Conservation (phyloP, 2,329 filamentous ascomycete genomes). For the Exserohilum turcica region DNA sequence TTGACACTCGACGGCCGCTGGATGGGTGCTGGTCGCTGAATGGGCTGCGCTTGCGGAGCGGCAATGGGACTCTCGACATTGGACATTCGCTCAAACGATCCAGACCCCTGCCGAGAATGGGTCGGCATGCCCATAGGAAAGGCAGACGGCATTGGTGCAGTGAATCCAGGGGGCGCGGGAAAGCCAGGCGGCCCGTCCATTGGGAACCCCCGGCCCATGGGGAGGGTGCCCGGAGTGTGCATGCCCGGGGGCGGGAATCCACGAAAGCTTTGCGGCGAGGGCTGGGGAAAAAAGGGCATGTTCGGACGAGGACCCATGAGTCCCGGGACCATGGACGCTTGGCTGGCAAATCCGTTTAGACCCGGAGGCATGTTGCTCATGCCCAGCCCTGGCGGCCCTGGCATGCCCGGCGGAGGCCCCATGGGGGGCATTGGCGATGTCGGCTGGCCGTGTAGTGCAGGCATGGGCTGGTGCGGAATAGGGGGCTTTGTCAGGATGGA, state of each 20-base stretch:
- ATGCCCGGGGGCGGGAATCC: constrained; percentile 64
- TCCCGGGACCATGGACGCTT: constrained; percentile 58
- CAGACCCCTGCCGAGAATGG: constrained; percentile 78
- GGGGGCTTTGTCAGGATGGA: constrained; percentile 64
- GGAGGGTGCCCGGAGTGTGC: constrained; percentile 59
- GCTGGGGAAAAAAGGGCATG: constrained; percentile 61
- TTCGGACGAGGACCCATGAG: constrained; percentile 62
- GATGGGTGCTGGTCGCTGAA: constrained; percentile 83
- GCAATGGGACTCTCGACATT: constrained; percentile 61
- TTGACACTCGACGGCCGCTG: constrained; percentile 79
- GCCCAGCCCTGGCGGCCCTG: constrained; percentile 59
- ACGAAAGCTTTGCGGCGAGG: constrained; percentile 59
- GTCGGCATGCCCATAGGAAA: constrained; percentile 53
- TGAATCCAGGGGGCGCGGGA: constrained; percentile 48
- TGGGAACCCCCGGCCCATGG: constrained; percentile 61
- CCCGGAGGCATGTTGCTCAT: constrained; percentile 53
- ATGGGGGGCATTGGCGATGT: constrained; percentile 69
- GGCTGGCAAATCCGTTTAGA: constrained; percentile 57
- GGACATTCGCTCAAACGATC: constrained; percentile 60
- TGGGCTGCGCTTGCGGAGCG: constrained; percentile 68
- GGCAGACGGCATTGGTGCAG: constrained; percentile 41
- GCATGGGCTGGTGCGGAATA: constrained; percentile 52
- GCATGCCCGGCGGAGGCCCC: constrained; percentile 61
- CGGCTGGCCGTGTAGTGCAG: constrained; percentile 63
- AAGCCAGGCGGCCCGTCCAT: constrained; percentile 58